A percentile compares a stretch with the other conserved stretches of the same genome.
Evolutionary conservation across 1,139 yeast genomes (phyloP).

Genomic region (Hyphopichia buzzinii): DNA sequence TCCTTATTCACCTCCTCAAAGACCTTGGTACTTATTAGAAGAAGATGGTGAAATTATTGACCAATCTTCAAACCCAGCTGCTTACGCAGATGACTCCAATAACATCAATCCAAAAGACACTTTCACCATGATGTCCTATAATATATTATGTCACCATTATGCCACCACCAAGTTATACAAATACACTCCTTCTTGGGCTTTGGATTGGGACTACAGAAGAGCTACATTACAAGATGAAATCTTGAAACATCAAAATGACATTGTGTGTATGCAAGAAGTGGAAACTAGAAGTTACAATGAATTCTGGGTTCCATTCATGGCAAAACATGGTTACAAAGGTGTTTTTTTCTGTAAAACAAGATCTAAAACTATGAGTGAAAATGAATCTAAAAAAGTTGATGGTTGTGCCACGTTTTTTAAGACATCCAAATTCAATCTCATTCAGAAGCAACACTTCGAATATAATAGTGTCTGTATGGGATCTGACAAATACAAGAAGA

Average conservation of each 20-base stretch:
- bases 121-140: slow-evolving; percentile 83
- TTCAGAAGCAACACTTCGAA: slow-evolving; percentile 75
- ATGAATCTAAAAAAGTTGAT: slow-evolving; percentile 86
- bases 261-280: slow-evolving; percentile 92
- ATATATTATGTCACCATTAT: slow-evolving; percentile 91
- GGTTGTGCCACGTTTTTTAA: slow-evolving; percentile 95
- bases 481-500: slow-evolving; percentile 84
- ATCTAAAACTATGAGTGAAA: slow-evolving; percentile 85
- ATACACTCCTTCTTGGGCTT: slow-evolving; percentile 97
- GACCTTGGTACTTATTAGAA: slow-evolving; percentile 79
- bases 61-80: slow-evolving; percentile 29
- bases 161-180: slow-evolving; percentile 91
- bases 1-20: slow-evolving; percentile 58
- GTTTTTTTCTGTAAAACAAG: slow-evolving; percentile 84
- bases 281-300: slow-evolving; percentile 85
- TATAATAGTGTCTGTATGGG: slow-evolving; percentile 87
- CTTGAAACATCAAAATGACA: slow-evolving; percentile 61
- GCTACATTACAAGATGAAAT: slow-evolving; percentile 73
- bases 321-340: slow-evolving; percentile 75
- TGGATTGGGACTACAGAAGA: slow-evolving; percentile 90
- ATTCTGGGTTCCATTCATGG: slow-evolving; percentile 77
- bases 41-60: slow-evolving; percentile 69
- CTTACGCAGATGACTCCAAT: slow-evolving; percentile 27
- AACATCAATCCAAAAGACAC: slow-evolving; percentile 28
- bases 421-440: slow-evolving; percentile 61